Conservation (phyloP, 176 grass and related monocot species). For the Eremochloa ophiuroides region DNA sequence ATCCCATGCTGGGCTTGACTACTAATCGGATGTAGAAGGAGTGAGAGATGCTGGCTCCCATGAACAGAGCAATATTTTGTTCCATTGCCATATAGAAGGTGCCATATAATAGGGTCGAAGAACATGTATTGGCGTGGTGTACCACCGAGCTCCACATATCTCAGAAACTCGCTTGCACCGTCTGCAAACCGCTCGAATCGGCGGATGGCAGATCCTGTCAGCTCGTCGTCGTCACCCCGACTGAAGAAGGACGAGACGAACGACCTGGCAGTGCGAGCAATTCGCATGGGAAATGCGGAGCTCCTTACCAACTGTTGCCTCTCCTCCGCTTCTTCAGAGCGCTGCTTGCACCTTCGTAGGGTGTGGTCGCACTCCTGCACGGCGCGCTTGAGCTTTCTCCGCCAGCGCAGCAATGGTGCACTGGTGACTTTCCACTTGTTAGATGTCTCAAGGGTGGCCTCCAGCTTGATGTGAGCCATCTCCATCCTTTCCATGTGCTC, state of each 20-base stretch:
- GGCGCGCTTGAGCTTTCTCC: neutral
- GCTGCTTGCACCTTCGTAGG: neutral
- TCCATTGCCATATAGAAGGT: neutral
- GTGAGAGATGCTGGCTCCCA: neutral
- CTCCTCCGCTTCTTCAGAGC: neutral
- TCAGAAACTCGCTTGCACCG: neutral
- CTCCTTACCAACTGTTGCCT: neutral
- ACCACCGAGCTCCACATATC: neutral
- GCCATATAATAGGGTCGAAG: neutral
- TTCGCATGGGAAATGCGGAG: neutral
- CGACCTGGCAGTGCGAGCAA: neutral
- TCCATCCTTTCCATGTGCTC: conserved; percentile 6
- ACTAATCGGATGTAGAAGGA: neutral
- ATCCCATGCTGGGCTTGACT: neutral
- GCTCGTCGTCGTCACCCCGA: neutral
- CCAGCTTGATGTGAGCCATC: conserved; percentile 14
- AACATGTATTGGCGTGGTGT: neutral
- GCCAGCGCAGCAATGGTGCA: neutral
- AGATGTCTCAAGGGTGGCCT: neutral
- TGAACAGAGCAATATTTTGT: neutral
- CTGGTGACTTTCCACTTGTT: neutral
- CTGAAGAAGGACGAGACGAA: neutral
- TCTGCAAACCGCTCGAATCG: conserved; percentile 5
- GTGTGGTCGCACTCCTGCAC: neutral
- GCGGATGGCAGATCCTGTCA: neutral